These are phyloP conservation scores for Apostasia ramifera DNA, from an alignment of 106 monocot species.

Conservation along the genomic window DNA sequence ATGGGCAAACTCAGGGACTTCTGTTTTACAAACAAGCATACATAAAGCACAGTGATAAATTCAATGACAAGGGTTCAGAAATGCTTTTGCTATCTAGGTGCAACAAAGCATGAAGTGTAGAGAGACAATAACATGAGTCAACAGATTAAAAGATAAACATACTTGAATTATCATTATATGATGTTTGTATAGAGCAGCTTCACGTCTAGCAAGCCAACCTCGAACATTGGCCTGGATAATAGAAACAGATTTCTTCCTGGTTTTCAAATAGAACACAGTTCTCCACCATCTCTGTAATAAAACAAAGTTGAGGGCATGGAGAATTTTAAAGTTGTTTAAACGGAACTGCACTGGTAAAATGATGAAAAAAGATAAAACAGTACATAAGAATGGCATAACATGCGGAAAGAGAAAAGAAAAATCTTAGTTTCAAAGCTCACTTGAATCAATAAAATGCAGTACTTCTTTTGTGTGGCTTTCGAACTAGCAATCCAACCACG, in stretches of 20 bases:
- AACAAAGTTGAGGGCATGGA: background rate
- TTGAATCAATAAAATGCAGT: conserved; percentile 28
- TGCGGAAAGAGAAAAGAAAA: background rate
- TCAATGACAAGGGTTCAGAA: no score
- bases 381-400: background rate
- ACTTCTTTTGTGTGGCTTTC: conserved; percentile 3
- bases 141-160: background rate
- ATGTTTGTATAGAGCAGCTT: conserved; percentile 10
- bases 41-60: no score
- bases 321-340: background rate
- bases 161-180: conserved; percentile 47
- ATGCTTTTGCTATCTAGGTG: no score
- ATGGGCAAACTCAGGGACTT: no score
- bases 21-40: no score
- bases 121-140: no score
- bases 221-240: conserved; percentile 45
- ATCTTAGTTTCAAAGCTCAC: background rate
- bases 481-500: conserved; percentile 26
- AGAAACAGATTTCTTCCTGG: conserved; percentile 19
- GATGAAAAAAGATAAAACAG: background rate
- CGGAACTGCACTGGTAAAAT: background rate
- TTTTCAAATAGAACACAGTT: conserved; percentile 18
- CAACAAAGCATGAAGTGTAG: no score
- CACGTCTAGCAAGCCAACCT: conserved; percentile 42
- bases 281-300: conserved; percentile 58